Evolutionary conservation across 176 grass and related monocot species (phyloP).

Genomic region (Rhipidocladum racemiflorum): DNA sequence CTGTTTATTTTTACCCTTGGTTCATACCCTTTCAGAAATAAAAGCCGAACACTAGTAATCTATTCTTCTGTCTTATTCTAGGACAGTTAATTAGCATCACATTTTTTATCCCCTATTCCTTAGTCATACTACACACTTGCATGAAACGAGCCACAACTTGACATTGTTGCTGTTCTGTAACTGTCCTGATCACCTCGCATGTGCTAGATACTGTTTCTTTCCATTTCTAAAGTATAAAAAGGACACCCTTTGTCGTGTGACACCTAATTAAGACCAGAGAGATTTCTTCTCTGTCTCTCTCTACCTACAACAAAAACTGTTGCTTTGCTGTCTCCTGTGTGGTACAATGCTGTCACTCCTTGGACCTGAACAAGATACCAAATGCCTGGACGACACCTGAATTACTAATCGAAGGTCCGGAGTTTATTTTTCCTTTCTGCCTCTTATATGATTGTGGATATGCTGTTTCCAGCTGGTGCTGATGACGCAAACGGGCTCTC

Average conservation of each 20-base stretch:
- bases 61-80: background rate
- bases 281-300: background rate
- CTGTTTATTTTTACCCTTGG: background rate
- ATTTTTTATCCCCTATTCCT: background rate
- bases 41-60: background rate
- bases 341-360: slow-evolving; percentile 16
- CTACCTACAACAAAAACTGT: slow-evolving; percentile 34
- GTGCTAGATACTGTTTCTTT: background rate
- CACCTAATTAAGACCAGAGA: slow-evolving; percentile 11
- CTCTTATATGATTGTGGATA: slow-evolving; percentile 41
- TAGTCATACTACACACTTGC: slow-evolving; percentile 34
- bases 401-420: background rate
- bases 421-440: background rate
- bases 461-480: slow-evolving; percentile 12
- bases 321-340: slow-evolving; percentile 18
- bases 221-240: slow-evolving; percentile 22
- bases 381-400: background rate
- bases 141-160: slow-evolving; percentile 16
- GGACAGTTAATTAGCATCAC: too few relatives aligned
- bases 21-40: background rate
- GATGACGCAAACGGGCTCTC: slow-evolving; percentile 58
- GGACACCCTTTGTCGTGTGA: slow-evolving; percentile 10
- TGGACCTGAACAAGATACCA: slow-evolving; percentile 17
- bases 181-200: background rate
- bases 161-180: background rate